A percentile compares a stretch with the other conserved stretches of the same genome.
Conservation (phyloP, 805 yeast species). For the Hanseniaspora lindneri region DNA sequence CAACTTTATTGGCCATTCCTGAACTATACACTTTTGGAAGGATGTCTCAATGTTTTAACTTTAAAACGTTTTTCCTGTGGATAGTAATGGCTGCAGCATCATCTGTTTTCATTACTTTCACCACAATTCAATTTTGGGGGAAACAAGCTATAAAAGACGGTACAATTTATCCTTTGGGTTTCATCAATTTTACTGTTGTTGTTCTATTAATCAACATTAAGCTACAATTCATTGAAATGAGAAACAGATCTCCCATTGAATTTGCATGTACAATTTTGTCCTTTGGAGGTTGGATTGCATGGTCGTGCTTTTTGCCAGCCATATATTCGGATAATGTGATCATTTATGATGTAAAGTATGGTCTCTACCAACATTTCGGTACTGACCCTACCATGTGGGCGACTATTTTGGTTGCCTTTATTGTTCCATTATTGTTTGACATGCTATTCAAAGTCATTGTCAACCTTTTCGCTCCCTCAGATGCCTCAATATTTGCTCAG, state of each 20-base stretch:
- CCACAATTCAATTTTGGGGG: constrained; percentile 62
- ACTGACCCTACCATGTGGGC: constrained; percentile 82
- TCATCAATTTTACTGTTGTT: constrained; percentile 58
- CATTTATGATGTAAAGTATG: constrained; percentile 53
- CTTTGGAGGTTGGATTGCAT: constrained; percentile 70
- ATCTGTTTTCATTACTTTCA: constrained; percentile 58
- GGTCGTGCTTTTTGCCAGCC: constrained; percentile 68
- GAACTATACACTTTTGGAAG: constrained; percentile 75
- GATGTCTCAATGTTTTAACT: constrained; percentile 58
- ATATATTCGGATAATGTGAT: constrained; percentile 46
- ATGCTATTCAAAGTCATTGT: constrained; percentile 47
- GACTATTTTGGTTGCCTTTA: constrained; percentile 42
- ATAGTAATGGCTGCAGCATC: constrained; percentile 62
- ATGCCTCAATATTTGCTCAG: constrained; percentile 66
- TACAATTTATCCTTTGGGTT: constrained; percentile 72
- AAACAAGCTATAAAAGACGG: constrained; percentile 54
- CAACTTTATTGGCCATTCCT: constrained; percentile 83
- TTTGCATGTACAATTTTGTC: constrained; percentile 57
- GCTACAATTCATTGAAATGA: constrained; percentile 70
- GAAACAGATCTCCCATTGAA: constrained; percentile 57
- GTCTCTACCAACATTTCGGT: constrained; percentile 64
- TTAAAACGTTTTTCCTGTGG: constrained; percentile 64
- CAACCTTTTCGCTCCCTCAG: constrained; percentile 49
- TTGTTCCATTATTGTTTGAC: constrained; percentile 57
- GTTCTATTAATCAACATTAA: constrained; percentile 65